phyloP scores from a whole-genome alignment of 192 early-diverging fungal species.

The Coemansia sp. region DNA sequence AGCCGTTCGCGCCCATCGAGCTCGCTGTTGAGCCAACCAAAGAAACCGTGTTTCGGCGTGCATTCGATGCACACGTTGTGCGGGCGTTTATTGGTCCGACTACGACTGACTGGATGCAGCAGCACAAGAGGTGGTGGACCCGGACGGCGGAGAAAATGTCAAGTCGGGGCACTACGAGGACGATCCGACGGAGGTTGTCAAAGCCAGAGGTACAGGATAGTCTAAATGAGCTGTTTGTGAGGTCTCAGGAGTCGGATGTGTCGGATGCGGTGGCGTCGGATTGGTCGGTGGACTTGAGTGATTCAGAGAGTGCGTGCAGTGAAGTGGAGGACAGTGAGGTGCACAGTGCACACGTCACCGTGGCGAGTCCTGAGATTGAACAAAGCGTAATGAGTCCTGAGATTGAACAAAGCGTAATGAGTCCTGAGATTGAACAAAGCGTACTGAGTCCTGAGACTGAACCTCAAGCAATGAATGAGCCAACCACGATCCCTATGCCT shows the following conservation, averaged over 20 bases:
- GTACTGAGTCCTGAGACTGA: neutral
- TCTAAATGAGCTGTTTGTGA: slow-evolving; percentile 8
- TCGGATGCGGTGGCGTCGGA: neutral
- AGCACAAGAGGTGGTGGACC: slow-evolving; percentile 48
- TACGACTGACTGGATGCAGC: slow-evolving; percentile 42
- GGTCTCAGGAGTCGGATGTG: no score
- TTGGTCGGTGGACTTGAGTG: slow-evolving; percentile 8
- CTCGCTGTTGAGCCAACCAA: slow-evolving; percentile 31
- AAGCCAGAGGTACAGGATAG: slow-evolving; percentile 10
- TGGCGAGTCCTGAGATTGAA: neutral
- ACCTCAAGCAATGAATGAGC: no score
- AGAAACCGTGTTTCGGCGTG: slow-evolving; percentile 20
- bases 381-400: neutral
- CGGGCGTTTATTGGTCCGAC: slow-evolving; percentile 41
- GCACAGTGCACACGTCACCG: slow-evolving; percentile 7
- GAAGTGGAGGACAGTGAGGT: neutral
- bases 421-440: neutral
- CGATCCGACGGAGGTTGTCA: slow-evolving; percentile 23
- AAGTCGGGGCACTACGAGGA: slow-evolving; percentile 10
- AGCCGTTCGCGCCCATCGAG: slow-evolving; percentile 27
- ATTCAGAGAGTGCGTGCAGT: neutral
- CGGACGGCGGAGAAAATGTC: slow-evolving; percentile 35
- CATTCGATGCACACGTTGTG: slow-evolving; percentile 7
- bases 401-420: neutral
- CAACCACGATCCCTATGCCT: slow-evolving; percentile 15